Evolutionary conservation across 2,329 filamentous ascomycete genomes (phyloP).

Genomic region (Coniochaeta hoffmannii): DNA sequence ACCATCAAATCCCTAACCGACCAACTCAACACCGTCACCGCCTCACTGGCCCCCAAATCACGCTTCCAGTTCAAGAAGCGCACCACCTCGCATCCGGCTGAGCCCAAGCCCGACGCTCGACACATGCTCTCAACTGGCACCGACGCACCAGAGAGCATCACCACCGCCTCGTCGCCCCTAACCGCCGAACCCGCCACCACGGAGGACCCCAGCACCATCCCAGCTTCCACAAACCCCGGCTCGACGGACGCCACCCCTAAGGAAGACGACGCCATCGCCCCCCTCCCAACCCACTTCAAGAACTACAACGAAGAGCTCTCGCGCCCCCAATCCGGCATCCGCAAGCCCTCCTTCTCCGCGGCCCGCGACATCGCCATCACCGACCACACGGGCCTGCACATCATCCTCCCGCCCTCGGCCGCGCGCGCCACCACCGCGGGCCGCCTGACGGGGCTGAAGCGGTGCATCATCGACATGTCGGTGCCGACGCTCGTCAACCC

Average conservation of each 20-base stretch:
- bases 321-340: conserved; percentile 30
- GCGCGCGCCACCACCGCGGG: conserved; percentile 66
- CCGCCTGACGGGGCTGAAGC: conserved; percentile 59
- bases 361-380: conserved; percentile 57
- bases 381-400: conserved; percentile 61
- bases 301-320: conserved; percentile 54
- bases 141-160: conserved; percentile 5
- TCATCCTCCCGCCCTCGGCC: conserved; percentile 67
- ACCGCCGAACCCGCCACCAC: conserved; percentile 3
- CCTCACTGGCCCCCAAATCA: conserved; percentile 62
- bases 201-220: neutral
- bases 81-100: conserved; percentile 13
- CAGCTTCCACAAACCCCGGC: neutral
- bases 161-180: conserved; percentile 13
- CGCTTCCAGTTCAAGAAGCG: conserved; percentile 71
- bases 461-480: conserved; percentile 76
- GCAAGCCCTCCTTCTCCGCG: conserved; percentile 57
- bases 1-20: conserved; percentile 75
- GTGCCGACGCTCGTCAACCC: conserved; percentile 38
- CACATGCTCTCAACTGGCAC: conserved; percentile 16
- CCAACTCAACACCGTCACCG: conserved; percentile 63
- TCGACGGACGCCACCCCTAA: neutral
- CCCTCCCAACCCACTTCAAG: conserved; percentile 30
- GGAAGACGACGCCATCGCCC: conserved; percentile 22
- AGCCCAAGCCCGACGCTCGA: conserved; percentile 34